Conservation (phyloP, 1,139 yeast genomes). For the Kodamaea anthophila region DNA sequence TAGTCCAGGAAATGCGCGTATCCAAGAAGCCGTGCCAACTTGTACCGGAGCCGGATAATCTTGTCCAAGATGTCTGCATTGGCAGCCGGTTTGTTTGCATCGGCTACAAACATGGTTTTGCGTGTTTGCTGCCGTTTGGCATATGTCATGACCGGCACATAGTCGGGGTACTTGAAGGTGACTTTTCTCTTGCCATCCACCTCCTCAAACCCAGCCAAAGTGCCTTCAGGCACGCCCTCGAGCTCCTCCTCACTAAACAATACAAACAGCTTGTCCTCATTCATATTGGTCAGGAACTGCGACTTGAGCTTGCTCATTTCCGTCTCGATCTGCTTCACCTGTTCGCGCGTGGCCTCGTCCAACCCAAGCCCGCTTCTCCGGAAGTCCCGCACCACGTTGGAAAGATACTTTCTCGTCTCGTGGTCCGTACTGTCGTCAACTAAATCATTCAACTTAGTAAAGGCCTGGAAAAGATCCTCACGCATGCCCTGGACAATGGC, state of each 20-base stretch:
- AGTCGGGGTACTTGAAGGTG: conserved; percentile 77
- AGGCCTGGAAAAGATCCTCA: conserved; percentile 57
- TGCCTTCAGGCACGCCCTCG: conserved; percentile 66
- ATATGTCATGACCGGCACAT: conserved; percentile 67
- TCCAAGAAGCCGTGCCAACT: conserved; percentile 59
- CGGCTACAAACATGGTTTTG: conserved; percentile 56
- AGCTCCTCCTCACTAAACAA: conserved; percentile 59
- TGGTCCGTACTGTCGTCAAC: conserved; percentile 31
- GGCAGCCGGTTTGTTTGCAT: conserved; percentile 57
- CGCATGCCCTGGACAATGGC: conserved; percentile 61
- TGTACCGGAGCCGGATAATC: conserved; percentile 54
- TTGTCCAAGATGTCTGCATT: conserved; percentile 56
- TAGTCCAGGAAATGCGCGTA: conserved; percentile 63
- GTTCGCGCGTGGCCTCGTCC: conserved; percentile 47
- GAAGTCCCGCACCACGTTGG: conserved; percentile 49
- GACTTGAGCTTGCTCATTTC: conserved; percentile 52
- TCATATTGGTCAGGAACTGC: conserved; percentile 57
- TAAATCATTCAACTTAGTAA: conserved; percentile 44
- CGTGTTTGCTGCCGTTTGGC: conserved; percentile 62
- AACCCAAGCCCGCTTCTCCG: conserved; percentile 65
- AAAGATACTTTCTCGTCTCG: conserved; percentile 53
- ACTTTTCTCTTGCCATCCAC: conserved; percentile 46
- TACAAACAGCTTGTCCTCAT: conserved; percentile 62
- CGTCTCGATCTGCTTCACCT: conserved; percentile 53
- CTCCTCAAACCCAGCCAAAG: conserved; percentile 50